Conservation (phyloP, 352 stramenopile genomes). For the Saprolegnia parasitica region DNA sequence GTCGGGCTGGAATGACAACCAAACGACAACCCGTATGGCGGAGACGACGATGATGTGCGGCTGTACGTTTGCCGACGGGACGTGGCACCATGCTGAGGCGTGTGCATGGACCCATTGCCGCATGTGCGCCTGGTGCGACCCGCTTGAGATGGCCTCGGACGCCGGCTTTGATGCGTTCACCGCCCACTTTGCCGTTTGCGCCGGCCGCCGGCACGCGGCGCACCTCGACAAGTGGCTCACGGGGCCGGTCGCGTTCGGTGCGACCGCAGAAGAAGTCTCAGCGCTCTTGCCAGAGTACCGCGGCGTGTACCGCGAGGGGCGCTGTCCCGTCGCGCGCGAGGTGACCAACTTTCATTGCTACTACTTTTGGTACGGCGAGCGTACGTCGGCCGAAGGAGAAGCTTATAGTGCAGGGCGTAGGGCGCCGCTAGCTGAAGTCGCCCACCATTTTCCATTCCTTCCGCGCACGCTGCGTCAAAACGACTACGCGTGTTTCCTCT, state of each 20-base stretch:
- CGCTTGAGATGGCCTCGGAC: background rate
- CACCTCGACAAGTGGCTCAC: background rate
- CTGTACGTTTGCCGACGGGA: background rate
- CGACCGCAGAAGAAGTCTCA: background rate
- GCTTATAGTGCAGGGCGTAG: background rate
- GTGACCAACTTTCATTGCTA: background rate
- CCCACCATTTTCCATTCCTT: background rate
- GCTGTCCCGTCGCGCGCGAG: background rate
- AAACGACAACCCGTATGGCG: background rate
- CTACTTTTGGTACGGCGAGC: background rate
- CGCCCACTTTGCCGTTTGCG: background rate
- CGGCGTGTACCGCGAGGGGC: background rate
- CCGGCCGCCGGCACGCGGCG: background rate
- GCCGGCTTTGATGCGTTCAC: background rate
- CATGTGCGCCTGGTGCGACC: background rate
- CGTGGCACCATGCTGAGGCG: background rate
- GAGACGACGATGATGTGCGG: background rate
- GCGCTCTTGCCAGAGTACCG: background rate
- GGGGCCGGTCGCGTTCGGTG: background rate
- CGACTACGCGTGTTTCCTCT: slow-evolving; percentile 4
- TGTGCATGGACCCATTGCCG: background rate
- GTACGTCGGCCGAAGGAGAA: background rate
- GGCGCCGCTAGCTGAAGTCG: background rate
- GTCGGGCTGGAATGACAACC: no score
- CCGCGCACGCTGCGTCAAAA: background rate